These are phyloP conservation scores for Jatropha podagrica DNA, from an alignment of 441 rosid genomes.

Conservation along the genomic window DNA sequence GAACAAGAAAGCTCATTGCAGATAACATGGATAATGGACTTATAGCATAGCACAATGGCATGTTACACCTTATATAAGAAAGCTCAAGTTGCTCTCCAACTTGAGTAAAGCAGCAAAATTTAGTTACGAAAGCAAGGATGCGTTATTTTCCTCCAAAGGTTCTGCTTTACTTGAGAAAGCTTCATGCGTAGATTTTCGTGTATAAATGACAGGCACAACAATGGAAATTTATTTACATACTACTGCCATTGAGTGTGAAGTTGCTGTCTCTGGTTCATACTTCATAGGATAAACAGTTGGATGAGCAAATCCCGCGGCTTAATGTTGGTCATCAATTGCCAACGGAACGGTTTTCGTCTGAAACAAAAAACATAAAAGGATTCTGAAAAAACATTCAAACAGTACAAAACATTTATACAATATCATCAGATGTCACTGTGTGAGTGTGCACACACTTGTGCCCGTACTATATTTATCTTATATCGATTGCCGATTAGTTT, in stretches of 20 bases:
- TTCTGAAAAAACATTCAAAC: not conserved
- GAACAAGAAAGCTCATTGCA: too few species aligned
- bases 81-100: not conserved
- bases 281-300: not conserved
- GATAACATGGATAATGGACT: too few species aligned
- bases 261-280: conserved; percentile 1
- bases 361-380: conserved; percentile 16
- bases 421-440: not conserved
- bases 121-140: conserved; percentile 5
- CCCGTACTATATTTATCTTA: not conserved
- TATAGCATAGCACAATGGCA: too few species aligned
- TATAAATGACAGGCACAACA: not conserved
- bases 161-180: not conserved
- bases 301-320: not conserved
- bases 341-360: conserved; percentile 84
- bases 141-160: not conserved
- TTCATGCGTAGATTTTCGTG: not conserved
- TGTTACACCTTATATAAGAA: too few species aligned
- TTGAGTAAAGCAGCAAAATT: not conserved
- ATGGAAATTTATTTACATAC: conserved; percentile 24
- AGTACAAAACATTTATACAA: not conserved
- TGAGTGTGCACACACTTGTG: not conserved
- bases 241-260: not conserved
- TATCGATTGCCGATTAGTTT: not conserved
- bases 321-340: conserved; percentile 54